Base-by-base conservation (phyloP, 257 asterid genomes). In the Petrea volubilis region DNA sequence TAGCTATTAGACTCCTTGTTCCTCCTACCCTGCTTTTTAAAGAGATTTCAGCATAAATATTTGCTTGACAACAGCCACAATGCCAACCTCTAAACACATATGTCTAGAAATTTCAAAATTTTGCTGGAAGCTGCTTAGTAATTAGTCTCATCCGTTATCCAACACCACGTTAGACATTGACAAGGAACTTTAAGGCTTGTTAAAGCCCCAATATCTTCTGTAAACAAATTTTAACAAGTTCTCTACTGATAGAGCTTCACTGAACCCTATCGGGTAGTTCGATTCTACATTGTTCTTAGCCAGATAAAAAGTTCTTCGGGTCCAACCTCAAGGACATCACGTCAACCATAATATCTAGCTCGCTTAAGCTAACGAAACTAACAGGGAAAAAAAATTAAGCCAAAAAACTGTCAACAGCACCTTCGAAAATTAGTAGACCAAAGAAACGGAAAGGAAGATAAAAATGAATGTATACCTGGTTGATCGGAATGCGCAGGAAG, bases 401-500 rank as follows among this genome's bases (percentile, higher is more conserved):
- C 15, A 55, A 20, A n/a, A 24, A 67, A 33, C 56, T 9, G 7
- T n/a, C 12, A 24, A 53, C 15, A 2, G 13, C 25, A 28, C 59
- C 13, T 33, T 43, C n/a, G 41, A 55, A 60, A 63, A 24, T 14
- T 31, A 34, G 13, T 4, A 3, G 14, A 7, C 17, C 13, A 11
- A 78, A 38, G 12, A 77, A 57, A 33, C 12, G n/a, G 18, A 38
- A 4, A 25, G 15, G n/a, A 18, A 13, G 10, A 53, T 52, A 56
- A 28, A 43, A 23, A 12, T n/a, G 64, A 55, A 56, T 60, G 63
- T 60, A 70, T 81, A 89, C 97, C 97, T 82, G 81, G 84, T 73
- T 83, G 82, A 74, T 79, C 87, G 63, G 87, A 72, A 34, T 80
- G 73, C 36, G 71, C 23, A 57, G 90, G 87, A 38, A 95, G 95